Base-by-base conservation (phyloP, 1,284 basidiomycete genomes). In the Tranzscheliella williamsii region DNA sequence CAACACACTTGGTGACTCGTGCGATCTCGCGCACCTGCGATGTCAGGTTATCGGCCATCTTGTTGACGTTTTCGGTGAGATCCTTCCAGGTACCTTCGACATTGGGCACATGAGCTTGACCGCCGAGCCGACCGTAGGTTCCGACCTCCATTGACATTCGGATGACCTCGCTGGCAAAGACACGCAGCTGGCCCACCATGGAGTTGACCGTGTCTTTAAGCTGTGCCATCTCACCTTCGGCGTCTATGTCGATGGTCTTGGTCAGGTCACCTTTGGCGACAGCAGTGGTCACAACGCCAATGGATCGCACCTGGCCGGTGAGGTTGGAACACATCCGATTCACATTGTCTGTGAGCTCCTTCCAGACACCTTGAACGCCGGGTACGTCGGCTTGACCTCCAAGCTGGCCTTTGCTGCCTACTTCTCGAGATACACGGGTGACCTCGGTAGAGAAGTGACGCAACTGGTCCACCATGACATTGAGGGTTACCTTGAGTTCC, bases 401-500 rank as follows among this genome's bases (percentile, higher is more conserved):
- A 29, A 78, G 67, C 36, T 70, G 69, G 32, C 68, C 70, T 32
- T 55, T 54, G 46, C 57, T 70, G 42, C 70, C 69, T 41, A 68
- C 53, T 41, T 61, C 67, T 26, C 57, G 57, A 85, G 93, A 94
- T 33, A 98, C 95, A 49, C 94, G 84, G 20, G 92, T 95, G 50
- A 98, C 94, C 81, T 98, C 95, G 21, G 90, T 90, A 29, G 95
- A 93, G 51, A 81, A 98, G 81, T 49, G 89, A 85, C 93, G 85
- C 27, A 97, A 82, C 72, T 89, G 83, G 61, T 92, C 87, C 36
- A 82, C 91, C 95, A 96, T 97, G 79, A 89, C 89, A 76, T 98
- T 98, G 78, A 99, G 92, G 27, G 92, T 98, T 57, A 93, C 91
- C 81, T 97, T 97, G 74, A 98, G 81, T 79, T 97, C 94, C 42